phyloP scores from a whole-genome alignment of 2,329 filamentous ascomycete species.

The Drechmeria coniospora region DNA sequence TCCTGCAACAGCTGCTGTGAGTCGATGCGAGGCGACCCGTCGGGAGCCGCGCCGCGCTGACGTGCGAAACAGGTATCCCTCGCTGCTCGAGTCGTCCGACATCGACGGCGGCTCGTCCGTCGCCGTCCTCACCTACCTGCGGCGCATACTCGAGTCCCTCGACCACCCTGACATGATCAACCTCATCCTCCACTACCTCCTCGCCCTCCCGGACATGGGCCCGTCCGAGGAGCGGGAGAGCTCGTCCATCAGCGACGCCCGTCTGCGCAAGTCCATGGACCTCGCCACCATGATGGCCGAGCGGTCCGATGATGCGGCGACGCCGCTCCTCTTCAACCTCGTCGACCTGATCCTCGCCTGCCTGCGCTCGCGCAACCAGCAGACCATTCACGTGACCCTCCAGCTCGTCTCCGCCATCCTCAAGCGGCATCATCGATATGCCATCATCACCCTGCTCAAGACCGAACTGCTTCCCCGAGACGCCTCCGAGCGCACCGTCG shows the following conservation, averaged over 20 bases:
- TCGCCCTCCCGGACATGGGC: conserved; percentile 55
- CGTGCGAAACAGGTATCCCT: conserved; percentile 61
- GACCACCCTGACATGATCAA: conserved; percentile 91
- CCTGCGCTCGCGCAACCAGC: conserved; percentile 66
- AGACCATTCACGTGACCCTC: conserved; percentile 80
- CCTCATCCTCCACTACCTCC: conserved; percentile 79
- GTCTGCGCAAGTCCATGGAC: conserved; percentile 79
- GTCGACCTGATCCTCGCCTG: conserved; percentile 83
- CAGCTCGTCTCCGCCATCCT: conserved; percentile 78
- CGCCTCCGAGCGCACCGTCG: conserved; percentile 47
- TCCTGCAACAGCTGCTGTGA: conserved; percentile 83
- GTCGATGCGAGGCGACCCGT: no score
- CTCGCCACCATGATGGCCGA: conserved; percentile 65
- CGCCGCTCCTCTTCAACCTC: conserved; percentile 81
- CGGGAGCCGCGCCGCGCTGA: background rate
- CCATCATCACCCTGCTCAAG: conserved; percentile 59
- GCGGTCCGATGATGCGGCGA: conserved; percentile 56
- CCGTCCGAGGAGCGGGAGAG: conserved; percentile 19
- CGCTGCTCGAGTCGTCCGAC: conserved; percentile 89
- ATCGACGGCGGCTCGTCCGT: conserved; percentile 93
- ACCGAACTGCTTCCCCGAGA: conserved; percentile 42
- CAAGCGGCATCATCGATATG: conserved; percentile 76
- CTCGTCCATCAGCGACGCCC: conserved; percentile 49
- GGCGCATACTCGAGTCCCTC: conserved; percentile 76
- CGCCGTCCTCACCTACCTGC: conserved; percentile 84